phyloP scores from a whole-genome alignment of 225 moss, liverwort and hornwort species.

The Pleurozium schreberi region DNA sequence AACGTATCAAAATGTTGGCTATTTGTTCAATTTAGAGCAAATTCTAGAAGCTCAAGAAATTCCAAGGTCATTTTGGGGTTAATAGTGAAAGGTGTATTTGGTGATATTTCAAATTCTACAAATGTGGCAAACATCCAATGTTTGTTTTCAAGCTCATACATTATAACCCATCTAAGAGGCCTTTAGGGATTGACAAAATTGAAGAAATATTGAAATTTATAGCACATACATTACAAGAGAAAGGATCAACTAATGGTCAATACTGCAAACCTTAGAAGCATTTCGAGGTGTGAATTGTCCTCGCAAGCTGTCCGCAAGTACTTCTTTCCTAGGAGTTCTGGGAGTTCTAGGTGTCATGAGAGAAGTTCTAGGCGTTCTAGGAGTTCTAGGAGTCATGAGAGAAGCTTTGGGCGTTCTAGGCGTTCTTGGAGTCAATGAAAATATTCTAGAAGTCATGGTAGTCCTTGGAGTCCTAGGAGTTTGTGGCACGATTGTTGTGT shows the following conservation, averaged over 20 bases:
- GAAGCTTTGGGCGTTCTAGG: background rate
- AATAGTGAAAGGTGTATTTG: background rate
- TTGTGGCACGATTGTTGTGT: background rate
- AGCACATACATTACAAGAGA: background rate
- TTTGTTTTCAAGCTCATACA: background rate
- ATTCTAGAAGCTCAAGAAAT: no score
- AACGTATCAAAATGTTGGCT: no score
- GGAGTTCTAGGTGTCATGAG: background rate
- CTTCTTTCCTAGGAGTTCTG: conserved; percentile 12
- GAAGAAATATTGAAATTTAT: background rate
- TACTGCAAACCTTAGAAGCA: conserved; percentile 11
- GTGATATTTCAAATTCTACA: background rate
- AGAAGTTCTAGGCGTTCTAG: background rate
- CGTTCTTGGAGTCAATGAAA: background rate
- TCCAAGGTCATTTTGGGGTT: no score
- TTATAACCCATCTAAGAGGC: background rate
- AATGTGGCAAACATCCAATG: background rate
- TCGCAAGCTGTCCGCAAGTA: conserved; percentile 33
- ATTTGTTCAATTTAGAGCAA: no score
- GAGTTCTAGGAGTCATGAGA: background rate
- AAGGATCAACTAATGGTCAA: background rate
- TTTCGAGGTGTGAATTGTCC: conserved; percentile 32
- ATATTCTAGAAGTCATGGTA: background rate
- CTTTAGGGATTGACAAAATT: background rate
- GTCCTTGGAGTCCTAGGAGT: background rate